Conservation (phyloP, 1,284 basidiomycete species). For the Ustilago cynodontis region DNA sequence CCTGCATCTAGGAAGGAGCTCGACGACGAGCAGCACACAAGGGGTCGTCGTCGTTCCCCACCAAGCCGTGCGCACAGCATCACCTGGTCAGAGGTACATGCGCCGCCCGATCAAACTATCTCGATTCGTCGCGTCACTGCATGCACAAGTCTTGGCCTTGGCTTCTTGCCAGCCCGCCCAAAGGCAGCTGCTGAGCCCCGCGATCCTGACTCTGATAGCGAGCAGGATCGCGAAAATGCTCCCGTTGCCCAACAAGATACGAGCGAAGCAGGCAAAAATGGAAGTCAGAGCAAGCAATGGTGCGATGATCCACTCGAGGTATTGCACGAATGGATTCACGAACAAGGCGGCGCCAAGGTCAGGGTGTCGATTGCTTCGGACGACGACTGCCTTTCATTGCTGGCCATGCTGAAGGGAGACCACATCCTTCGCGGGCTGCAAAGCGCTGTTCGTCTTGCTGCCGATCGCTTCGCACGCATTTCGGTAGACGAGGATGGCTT, state of each 20-base stretch:
- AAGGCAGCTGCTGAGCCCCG: conserved; percentile 48
- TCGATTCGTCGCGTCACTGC: conserved; percentile 48
- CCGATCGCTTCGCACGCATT: conserved; percentile 29
- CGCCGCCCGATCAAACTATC: conserved; percentile 47
- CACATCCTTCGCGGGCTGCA: conserved; percentile 11
- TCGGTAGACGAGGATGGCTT: conserved; percentile 25
- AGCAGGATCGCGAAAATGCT: conserved; percentile 9
- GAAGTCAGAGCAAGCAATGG: conserved; percentile 10
- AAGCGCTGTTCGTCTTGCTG: conserved; percentile 26
- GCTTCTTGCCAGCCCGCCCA: conserved; percentile 35
- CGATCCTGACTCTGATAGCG: conserved; percentile 33
- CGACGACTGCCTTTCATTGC: conserved; percentile 45
- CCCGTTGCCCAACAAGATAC: conserved; percentile 11
- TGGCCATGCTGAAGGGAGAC: conserved; percentile 19
- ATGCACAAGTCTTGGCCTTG: conserved; percentile 35
- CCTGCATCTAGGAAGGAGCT: not conserved
- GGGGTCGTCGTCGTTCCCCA: conserved; percentile 19
- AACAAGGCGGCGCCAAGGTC: conserved; percentile 12
- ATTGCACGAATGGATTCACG: conserved; percentile 48
- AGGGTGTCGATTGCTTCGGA: conserved; percentile 48
- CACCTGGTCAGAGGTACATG: conserved; percentile 32
- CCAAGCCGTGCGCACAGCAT: conserved; percentile 21
- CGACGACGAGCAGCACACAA: conserved; percentile 15
- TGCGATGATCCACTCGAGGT: conserved; percentile 45
- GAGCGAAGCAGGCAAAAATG: not conserved